Evolutionary conservation across 805 yeast genomes (phyloP), one percentile per base, ranked within the genome.

Genomic region (Scheffersomyces spartinae): DNA sequence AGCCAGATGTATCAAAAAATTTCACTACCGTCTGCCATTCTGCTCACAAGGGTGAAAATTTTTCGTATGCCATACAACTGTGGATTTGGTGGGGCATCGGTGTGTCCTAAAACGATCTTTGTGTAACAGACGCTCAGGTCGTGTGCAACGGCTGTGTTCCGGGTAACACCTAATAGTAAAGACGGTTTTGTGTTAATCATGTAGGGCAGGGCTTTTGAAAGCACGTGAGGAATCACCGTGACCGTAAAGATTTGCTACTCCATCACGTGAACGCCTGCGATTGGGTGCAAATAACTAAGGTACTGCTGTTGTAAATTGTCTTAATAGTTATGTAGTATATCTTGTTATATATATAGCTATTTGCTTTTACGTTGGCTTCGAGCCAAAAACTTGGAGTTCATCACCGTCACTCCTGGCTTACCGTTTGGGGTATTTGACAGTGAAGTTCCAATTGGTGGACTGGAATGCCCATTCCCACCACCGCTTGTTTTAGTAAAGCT

Each of bases 331-430:
- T 20, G 26, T 18, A 26, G 13, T 16, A 24, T 21, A 26, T 18
- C 9, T 13, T 10, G 20, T 11, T 17, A 21, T 23, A 20, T 14
- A 13, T 11, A 18, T 21, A 17, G 11, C 23, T 17, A 18, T 23
- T 21, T 36, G 48, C 37, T 52, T 52, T 47, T 49, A 28, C 64
- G 41, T 13, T 47, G 45, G 30, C 61, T 55, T 33, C 65, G 33
- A 12, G 64, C 61, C 25, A 60, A 40, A 21, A 60, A 43, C 35
- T 60, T 60, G 9, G 64, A 57, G 40, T 59, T 60, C 51, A 52
- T 42, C 6, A 55, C 35, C 4, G 64, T 60, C 10, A 59, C 42
- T 17, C 34, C 38, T 3, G 25, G 23, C 21, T 25, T 21, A 9
- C 17, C 20, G 7, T 13, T 10, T 14, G 26, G 22, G 9, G 12